These are phyloP conservation scores for Zymoseptoria tritici DNA, from an alignment of 2,329 filamentous ascomycete species.

Conservation along the genomic window DNA sequence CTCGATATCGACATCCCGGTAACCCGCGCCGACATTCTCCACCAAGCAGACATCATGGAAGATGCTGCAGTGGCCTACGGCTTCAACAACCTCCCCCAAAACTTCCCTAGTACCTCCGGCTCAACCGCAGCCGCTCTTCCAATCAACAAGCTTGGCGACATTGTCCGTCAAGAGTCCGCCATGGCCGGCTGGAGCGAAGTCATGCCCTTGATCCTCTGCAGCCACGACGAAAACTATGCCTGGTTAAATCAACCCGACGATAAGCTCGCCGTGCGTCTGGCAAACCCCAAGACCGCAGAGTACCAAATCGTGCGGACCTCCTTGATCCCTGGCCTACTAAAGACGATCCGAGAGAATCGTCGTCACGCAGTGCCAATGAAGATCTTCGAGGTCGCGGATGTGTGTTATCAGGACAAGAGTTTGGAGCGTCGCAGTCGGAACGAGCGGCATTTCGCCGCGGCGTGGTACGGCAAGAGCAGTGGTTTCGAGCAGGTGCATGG, in stretches of 20 bases:
- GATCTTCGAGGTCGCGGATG: conserved; percentile 85
- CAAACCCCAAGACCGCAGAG: conserved; percentile 87
- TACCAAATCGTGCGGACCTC: conserved; percentile 90
- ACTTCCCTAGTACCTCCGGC: conserved; percentile 76
- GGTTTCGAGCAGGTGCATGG: conserved; percentile 96
- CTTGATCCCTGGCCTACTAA: conserved; percentile 77
- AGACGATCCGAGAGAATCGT: conserved; percentile 92
- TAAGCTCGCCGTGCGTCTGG: conserved; percentile 71
- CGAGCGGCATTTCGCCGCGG: conserved; percentile 91
- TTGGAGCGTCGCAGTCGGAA: conserved; percentile 83
- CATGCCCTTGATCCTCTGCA: conserved; percentile 92
- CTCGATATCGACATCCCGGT: conserved; percentile 77
- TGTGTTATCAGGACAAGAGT: conserved; percentile 78
- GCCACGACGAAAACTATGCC: conserved; percentile 94
- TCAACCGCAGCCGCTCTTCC: conserved; percentile 79
- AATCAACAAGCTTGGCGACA: conserved; percentile 92
- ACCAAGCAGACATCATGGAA: conserved; percentile 98
- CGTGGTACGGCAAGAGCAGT: conserved; percentile 87
- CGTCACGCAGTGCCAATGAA: conserved; percentile 80
- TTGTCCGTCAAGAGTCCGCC: conserved; percentile 78
- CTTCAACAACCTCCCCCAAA: conserved; percentile 89
- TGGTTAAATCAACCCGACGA: conserved; percentile 90
- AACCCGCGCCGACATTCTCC: conserved; percentile 87
- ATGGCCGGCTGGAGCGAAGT: conserved; percentile 97
- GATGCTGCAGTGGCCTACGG: conserved; percentile 94